Evolutionary conservation across 768 basidiomycete genomes (phyloP).

Genomic region (Agaricus blazei): DNA sequence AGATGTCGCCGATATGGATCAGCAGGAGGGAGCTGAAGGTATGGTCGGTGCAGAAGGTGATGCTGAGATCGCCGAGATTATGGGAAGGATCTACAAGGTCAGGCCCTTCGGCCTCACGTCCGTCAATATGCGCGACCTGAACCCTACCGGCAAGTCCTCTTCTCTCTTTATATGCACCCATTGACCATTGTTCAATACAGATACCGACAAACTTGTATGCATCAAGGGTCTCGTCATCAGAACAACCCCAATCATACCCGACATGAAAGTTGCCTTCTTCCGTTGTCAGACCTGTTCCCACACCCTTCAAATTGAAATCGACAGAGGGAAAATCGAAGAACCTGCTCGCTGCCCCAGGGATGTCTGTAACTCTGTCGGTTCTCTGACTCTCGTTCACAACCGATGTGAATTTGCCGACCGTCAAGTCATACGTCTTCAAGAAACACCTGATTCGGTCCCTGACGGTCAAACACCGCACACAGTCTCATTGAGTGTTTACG

Average conservation of each 20-base stretch:
- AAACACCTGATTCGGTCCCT: slow-evolving; percentile 96
- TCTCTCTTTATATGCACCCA: background rate
- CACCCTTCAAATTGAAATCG: slow-evolving; percentile 95
- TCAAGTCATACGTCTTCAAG: slow-evolving; percentile 92
- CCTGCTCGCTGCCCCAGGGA: slow-evolving; percentile 90
- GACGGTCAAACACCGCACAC: slow-evolving; percentile 99
- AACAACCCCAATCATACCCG: slow-evolving; percentile 95
- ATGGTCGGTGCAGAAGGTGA: slow-evolving; percentile 75
- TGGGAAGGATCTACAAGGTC: slow-evolving; percentile 86
- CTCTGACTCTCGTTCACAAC: slow-evolving; percentile 95
- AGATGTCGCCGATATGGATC: slow-evolving; percentile 79
- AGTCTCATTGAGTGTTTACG: slow-evolving; percentile 95
- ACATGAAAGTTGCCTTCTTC: slow-evolving; percentile 99
- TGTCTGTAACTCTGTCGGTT: slow-evolving; percentile 81
- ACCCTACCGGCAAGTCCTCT: slow-evolving; percentile 72
- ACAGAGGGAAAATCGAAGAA: slow-evolving; percentile 96
- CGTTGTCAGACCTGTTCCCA: slow-evolving; percentile 93
- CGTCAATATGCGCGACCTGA: slow-evolving; percentile 93
- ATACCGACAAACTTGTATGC: slow-evolving; percentile 95
- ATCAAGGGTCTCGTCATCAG: slow-evolving; percentile 98
- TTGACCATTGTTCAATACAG: slow-evolving; percentile 33
- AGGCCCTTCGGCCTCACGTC: slow-evolving; percentile 81
- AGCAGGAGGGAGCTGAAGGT: slow-evolving; percentile 61
- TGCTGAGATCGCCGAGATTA: slow-evolving; percentile 85
- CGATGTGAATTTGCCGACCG: slow-evolving; percentile 95